Evolutionary conservation across 192 early-diverging fungal species (phyloP), one percentile per base, ranked within the genome.

Genomic region (Spinellus fusiger): DNA sequence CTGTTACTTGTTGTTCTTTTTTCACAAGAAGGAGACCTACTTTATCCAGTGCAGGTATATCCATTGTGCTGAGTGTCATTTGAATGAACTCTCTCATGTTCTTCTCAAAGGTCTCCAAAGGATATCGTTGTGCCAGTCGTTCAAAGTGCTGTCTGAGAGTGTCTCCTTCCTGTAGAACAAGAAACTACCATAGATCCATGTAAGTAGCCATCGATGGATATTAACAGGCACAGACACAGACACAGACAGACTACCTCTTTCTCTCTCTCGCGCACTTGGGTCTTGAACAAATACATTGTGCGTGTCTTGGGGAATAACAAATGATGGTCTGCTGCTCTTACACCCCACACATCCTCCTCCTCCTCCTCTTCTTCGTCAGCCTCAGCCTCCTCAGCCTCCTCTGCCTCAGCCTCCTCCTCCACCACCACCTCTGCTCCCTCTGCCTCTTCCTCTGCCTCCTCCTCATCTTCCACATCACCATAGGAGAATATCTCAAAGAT

Each of bases 401-500:
- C 73, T 0, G 73, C 71, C 0, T 62, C 33, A 3, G 58, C 29
- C 2, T 61, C 70, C 10, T 66, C 70, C 0, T 57, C 51, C 7
- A 23, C 13, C n/a, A n/a, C n/a, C n/a, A n/a, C n/a, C n/a, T n/a
- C n/a, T n/a, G n/a, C n/a, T n/a, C n/a, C n/a, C n/a, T n/a, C n/a
- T n/a, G n/a, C n/a, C n/a, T n/a, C n/a, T 1, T 58, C 55, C 1
- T 61, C 55, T 0, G 50, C 40, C 16, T 73, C 72, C 29, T 78
- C 76, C 8, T 61, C 66, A 15, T 76, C 68, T 28, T 70, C 61
- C 5, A 76, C 73, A 58, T 81, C 76, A n/a, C 79, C 79, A 59
- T 78, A 81, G 0, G 76, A 78, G 47, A 81, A 81, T 15, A 78
- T 73, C 35, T 81, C 79, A 53, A 75, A 64, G 32, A 81, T 73